A percentile compares a stretch with the other conserved stretches of the same genome.
Evolutionary conservation across 2,329 filamentous ascomycete species (phyloP).

Genomic region (Calonectria hongkongensis): DNA sequence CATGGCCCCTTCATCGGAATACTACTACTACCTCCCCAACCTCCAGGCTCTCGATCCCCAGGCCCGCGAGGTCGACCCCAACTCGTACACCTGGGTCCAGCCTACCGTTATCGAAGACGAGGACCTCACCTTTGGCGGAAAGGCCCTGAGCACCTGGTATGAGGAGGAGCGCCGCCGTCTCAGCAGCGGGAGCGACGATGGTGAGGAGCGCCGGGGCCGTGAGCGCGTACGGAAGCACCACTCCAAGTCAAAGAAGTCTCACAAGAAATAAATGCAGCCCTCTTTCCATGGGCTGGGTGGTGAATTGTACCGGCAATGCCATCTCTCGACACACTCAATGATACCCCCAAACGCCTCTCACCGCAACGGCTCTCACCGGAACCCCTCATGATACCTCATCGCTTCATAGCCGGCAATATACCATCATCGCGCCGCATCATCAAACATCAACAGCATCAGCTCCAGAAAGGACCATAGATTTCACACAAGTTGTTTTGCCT

Average conservation of each 20-base stretch:
- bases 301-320: slow-evolving; percentile 30
- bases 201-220: slow-evolving; percentile 62
- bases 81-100: slow-evolving; percentile 68
- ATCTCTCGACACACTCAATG: slow-evolving; percentile 43
- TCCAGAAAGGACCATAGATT: slow-evolving; percentile 51
- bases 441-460: slow-evolving; percentile 38
- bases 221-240: slow-evolving; percentile 60
- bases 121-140: slow-evolving; percentile 77
- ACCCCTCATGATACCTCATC: slow-evolving; percentile 13
- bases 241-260: slow-evolving; percentile 54
- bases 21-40: slow-evolving; percentile 60
- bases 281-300: slow-evolving; percentile 1
- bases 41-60: slow-evolving; percentile 58
- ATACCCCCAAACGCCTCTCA: slow-evolving; percentile 46
- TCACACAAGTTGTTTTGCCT: slow-evolving; percentile 21
- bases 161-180: slow-evolving; percentile 73
- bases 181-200: slow-evolving; percentile 61
- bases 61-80: slow-evolving; percentile 59
- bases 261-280: slow-evolving; percentile 55
- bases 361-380: slow-evolving; percentile 21
- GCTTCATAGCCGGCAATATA: slow-evolving; percentile 24
- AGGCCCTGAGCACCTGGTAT: slow-evolving; percentile 76
- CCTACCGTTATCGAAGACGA: slow-evolving; percentile 77
- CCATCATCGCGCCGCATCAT: slow-evolving; percentile 9
- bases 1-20: slow-evolving; percentile 54